Conservation (phyloP, 352 stramenopile species). For the Plasmopara viticola region DNA sequence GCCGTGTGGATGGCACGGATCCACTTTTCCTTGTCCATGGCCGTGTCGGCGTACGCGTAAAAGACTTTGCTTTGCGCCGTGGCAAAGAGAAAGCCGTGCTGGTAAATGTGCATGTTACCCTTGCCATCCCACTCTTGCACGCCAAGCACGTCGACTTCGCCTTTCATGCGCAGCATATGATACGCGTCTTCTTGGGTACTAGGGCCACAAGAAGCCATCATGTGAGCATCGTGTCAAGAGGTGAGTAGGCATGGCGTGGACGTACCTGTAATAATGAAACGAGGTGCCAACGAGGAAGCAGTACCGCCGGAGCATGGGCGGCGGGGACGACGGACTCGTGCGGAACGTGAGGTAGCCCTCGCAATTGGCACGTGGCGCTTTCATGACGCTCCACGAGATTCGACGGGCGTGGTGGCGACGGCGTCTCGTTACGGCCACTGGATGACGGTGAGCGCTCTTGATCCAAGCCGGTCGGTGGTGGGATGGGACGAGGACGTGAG, state of each 20-base stretch:
- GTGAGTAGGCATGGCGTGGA: not conserved
- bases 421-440: constrained; percentile 20
- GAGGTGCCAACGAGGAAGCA: constrained; percentile 85
- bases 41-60: constrained; percentile 82
- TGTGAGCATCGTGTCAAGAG: constrained; percentile 2
- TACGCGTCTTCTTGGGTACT: constrained; percentile 89
- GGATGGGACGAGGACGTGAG: constrained; percentile 4
- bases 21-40: constrained; percentile 89
- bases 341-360: constrained; percentile 84
- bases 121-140: constrained; percentile 90
- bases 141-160: constrained; percentile 82
- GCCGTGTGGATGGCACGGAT: constrained; percentile 83
- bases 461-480: constrained; percentile 7
- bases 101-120: constrained; percentile 89
- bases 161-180: constrained; percentile 82
- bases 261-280: constrained; percentile 80
- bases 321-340: constrained; percentile 79
- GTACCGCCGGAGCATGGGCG: constrained; percentile 81
- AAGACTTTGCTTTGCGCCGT: constrained; percentile 87
- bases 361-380: constrained; percentile 71
- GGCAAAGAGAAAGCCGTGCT: constrained; percentile 83
- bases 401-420: constrained; percentile 14
- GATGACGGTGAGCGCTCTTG: constrained; percentile 7
- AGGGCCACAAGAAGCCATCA: not conserved
- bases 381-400: constrained; percentile 61